Evolutionary conservation across 495 filamentous ascomycete genomes (phyloP), one percentile per base, ranked within the genome.

Genomic region (Saxophila tyrrhenica): DNA sequence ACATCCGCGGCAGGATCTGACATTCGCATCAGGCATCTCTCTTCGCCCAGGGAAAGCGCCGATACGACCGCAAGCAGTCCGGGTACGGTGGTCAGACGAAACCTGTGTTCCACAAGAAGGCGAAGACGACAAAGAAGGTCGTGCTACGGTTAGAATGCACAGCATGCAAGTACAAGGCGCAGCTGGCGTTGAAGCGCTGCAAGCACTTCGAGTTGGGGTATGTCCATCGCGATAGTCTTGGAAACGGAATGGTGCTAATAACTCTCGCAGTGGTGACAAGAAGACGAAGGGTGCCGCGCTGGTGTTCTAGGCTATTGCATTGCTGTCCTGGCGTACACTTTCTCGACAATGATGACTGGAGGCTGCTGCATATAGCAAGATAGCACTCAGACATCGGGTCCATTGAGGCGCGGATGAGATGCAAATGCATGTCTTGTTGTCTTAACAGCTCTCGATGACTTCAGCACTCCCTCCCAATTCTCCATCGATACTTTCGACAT

Each of bases 261-360:
- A 61, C 50, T 10, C 22, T 23, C 69, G 73, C 64, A 95, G 92
- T 83, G 94, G 94, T 78, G 94, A 99, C 84, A 99, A 99, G 89
- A 99, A 99, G 89, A 99, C 94, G 70, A 99, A 99, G 86, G 94
- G 94, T 84, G 92, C 92, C 67, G 94, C 94, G 65, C 81, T 99
- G 67, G 94, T 99, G 65, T 99, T 97, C 79, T 99, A 92, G 58
- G 49, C 24, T 17, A 32, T 15, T 51, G 38, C 55, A 53, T n/a
- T 48, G 9, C 19, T 24, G 5, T 17, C 19, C 3, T 44, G 41
- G 41, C 41, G 41, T 21, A 44, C 7, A n/a, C 7, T 7, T 17
- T 17, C n/a, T 44, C 19, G n/a, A 35, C 7, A 13, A 17, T 44
- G 8, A 44, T 44, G 41, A n/a, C 41, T 44, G 19, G 15, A 21